Conservation (phyloP, 768 basidiomycete genomes). For the Leccinum ochraceum region DNA sequence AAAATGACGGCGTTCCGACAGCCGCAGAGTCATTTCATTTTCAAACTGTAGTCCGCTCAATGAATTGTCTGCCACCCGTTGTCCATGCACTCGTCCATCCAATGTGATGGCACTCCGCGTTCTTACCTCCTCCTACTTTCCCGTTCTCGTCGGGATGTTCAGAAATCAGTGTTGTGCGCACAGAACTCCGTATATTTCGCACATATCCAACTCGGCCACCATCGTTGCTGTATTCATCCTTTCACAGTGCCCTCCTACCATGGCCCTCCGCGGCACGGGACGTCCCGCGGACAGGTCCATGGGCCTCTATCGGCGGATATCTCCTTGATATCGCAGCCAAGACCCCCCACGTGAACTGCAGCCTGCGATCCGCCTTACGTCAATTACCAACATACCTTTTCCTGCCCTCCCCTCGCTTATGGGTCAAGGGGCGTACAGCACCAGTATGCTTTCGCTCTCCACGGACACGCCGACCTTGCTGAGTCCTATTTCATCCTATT, state of each 20-base stretch:
- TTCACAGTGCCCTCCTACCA: background rate
- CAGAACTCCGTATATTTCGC: slow-evolving; percentile 6
- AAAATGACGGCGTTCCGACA: slow-evolving; percentile 26
- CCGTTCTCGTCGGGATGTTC: slow-evolving; percentile 25
- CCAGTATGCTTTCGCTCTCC: slow-evolving; percentile 23
- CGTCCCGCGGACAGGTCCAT: slow-evolving; percentile 11
- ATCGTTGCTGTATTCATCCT: background rate
- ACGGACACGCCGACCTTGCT: slow-evolving; percentile 29
- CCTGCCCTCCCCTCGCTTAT: slow-evolving; percentile 34
- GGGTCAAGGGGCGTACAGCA: slow-evolving; percentile 27
- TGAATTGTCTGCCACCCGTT: slow-evolving; percentile 34
- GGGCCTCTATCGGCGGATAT: slow-evolving; percentile 33
- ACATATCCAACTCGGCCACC: background rate
- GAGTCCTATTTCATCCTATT: slow-evolving; percentile 17
- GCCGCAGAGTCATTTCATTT: slow-evolving; percentile 31
- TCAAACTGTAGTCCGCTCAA: slow-evolving; percentile 22
- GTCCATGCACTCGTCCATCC: slow-evolving; percentile 22
- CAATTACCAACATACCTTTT: slow-evolving; percentile 28
- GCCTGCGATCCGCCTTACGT: slow-evolving; percentile 30
- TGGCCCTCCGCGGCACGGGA: slow-evolving; percentile 1
- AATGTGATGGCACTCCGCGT: slow-evolving; percentile 12
- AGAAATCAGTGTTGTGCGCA: slow-evolving; percentile 4
- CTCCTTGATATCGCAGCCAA: slow-evolving; percentile 25
- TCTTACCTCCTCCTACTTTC: slow-evolving; percentile 1
- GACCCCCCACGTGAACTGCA: slow-evolving; percentile 21